phyloP scores from a whole-genome alignment of 257 asterid species.

The Salvia rosmarinus region DNA sequence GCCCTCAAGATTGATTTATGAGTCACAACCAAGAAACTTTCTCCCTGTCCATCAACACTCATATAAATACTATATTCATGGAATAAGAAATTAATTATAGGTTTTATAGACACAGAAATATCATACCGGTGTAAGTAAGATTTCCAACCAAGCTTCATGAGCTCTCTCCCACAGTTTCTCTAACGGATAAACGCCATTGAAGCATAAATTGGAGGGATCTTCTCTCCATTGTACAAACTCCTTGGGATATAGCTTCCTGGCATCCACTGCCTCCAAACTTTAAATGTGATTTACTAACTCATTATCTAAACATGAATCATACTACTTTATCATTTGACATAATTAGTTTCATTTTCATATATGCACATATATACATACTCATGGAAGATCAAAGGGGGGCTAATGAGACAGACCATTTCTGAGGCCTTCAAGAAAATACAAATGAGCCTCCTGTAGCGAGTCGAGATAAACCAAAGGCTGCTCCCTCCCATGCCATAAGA shows the following conservation, averaged over 20 bases:
- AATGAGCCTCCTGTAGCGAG: slow-evolving; percentile 78
- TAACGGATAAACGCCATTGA: slow-evolving; percentile 63
- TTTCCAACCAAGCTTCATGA: slow-evolving; percentile 74
- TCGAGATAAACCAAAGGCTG: slow-evolving; percentile 73
- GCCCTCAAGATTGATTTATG: slow-evolving; percentile 88
- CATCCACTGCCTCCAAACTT: slow-evolving; percentile 91
- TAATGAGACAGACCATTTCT: slow-evolving; percentile 64
- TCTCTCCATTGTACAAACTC: slow-evolving; percentile 80
- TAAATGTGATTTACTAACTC: slow-evolving; percentile 53
- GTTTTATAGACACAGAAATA: not conserved
- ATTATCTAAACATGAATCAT: slow-evolving; percentile 1
- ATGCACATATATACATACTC: too few species aligned
- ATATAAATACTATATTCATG: too few species aligned
- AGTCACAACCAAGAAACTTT: slow-evolving; percentile 69
- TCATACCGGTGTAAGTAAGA: slow-evolving; percentile 62
- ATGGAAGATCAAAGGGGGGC: not conserved
- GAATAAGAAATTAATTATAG: too few species aligned
- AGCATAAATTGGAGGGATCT: slow-evolving; percentile 67
- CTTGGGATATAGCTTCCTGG: slow-evolving; percentile 62
- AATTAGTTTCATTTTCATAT: too few species aligned
- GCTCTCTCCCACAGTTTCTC: slow-evolving; percentile 62
- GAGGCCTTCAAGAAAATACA: slow-evolving; percentile 74
- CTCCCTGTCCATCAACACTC: slow-evolving; percentile 54
- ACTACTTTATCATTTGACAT: too few species aligned
- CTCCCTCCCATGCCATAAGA: slow-evolving; percentile 73